Conservation (phyloP, 345 rosid species). For the Melaleuca quinquenervia region DNA sequence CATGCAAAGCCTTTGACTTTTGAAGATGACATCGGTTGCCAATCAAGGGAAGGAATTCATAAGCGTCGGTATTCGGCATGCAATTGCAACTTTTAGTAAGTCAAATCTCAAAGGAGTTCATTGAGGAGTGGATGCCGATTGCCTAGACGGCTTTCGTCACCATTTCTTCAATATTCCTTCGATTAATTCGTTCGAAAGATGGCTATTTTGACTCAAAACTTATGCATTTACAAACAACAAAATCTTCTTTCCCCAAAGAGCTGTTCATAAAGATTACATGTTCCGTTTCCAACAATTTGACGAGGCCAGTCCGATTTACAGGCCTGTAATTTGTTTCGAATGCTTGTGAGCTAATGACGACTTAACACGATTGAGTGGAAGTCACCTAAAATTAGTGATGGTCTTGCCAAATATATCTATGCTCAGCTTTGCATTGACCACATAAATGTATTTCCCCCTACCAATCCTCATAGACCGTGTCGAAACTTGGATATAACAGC, state of each 20-base stretch:
- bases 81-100: not conserved
- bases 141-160: not conserved
- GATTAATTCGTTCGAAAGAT: not conserved
- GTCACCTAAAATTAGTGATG: not conserved
- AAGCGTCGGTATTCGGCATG: not conserved
- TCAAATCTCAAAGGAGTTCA: not conserved
- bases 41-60: not conserved
- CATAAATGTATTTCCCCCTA: not conserved
- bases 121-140: not conserved
- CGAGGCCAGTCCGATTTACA: accelerated
- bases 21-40: not conserved
- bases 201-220: not conserved
- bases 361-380: not conserved
- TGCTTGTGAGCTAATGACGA: not conserved
- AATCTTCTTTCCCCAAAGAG: not conserved
- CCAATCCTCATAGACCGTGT: not conserved
- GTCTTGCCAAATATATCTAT: not conserved
- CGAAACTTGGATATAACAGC: accelerated
- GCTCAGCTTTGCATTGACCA: not conserved
- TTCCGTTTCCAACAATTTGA: not conserved
- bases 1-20: not conserved
- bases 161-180: not conserved
- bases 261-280: not conserved
- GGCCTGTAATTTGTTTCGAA: accelerated
- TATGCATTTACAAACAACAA: not conserved